These are phyloP conservation scores for Rosa rugosa DNA, from an alignment of 306 rosid species.

Conservation along the genomic window DNA sequence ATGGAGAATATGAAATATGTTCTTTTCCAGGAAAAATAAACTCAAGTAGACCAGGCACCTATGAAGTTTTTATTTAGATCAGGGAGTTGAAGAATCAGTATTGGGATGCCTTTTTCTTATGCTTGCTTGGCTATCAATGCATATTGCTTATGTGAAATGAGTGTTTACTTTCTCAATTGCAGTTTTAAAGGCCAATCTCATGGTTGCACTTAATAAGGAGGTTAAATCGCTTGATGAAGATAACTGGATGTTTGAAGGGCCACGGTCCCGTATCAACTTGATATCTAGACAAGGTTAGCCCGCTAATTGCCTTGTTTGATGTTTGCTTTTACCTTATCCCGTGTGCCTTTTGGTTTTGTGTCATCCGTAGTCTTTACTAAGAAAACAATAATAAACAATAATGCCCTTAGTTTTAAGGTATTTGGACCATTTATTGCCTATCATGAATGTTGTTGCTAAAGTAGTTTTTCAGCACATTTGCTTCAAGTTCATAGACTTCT, in stretches of 20 bases:
- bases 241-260: slow-evolving; percentile 95
- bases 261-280: slow-evolving; percentile 78
- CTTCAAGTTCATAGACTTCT: background rate
- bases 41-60: background rate
- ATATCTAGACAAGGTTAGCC: slow-evolving; percentile 57
- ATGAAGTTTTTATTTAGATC: background rate
- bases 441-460: background rate
- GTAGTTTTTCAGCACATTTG: background rate
- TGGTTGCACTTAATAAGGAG: slow-evolving; percentile 84
- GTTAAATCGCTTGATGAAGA: slow-evolving; percentile 86
- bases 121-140: background rate
- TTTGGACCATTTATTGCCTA: background rate
- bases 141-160: background rate
- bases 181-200: slow-evolving; percentile 70
- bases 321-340: background rate
- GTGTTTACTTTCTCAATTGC: slow-evolving; percentile 20
- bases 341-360: slow-evolving; percentile 7
- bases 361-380: slow-evolving; percentile 3
- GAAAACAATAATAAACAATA: background rate
- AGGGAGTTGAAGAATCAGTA: background rate
- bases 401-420: background rate
- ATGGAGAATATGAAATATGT: background rate
- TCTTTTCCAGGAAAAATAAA: background rate
- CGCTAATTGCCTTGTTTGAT: slow-evolving; percentile 9
- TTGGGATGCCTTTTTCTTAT: background rate